phyloP scores from a whole-genome alignment of 2,329 filamentous ascomycete genomes.

The Pestalotiopsis sp. region DNA sequence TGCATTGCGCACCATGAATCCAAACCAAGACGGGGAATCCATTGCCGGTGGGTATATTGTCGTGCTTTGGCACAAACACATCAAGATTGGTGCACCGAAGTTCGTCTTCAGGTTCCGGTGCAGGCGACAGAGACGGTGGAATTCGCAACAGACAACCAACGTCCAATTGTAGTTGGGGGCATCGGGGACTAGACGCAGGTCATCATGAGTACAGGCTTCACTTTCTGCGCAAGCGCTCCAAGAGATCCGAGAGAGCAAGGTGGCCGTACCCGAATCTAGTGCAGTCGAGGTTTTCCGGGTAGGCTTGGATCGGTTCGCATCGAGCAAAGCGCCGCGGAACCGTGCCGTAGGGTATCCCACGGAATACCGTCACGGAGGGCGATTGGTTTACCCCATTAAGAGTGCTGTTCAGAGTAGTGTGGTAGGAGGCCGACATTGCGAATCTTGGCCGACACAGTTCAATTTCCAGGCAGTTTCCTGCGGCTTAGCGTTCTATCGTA shows the following conservation, averaged over 20 bases:
- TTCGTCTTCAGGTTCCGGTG: slow-evolving; percentile 36
- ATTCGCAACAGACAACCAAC: slow-evolving; percentile 45
- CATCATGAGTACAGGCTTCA: not conserved
- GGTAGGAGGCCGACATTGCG: not conserved
- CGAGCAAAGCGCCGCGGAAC: slow-evolving; percentile 11
- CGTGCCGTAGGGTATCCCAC: slow-evolving; percentile 13
- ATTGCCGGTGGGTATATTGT: not conserved
- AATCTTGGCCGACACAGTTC: not conserved
- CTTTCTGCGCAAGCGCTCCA: not conserved
- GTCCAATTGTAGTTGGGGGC: slow-evolving; percentile 43
- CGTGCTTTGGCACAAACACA: slow-evolving; percentile 30
- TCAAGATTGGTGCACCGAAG: slow-evolving; percentile 46
- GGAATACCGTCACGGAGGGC: slow-evolving; percentile 4
- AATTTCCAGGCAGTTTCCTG: not conserved
- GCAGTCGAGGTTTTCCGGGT: slow-evolving; percentile 5
- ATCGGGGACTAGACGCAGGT: slow-evolving; percentile 35
- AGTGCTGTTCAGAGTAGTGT: slow-evolving; percentile 2
- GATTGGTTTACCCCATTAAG: not conserved
- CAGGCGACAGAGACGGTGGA: slow-evolving; percentile 30
- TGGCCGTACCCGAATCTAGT: slow-evolving; percentile 9
- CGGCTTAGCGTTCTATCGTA: not conserved
- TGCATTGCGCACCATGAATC: slow-evolving; percentile 40
- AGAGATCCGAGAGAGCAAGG: not conserved
- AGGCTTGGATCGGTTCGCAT: not conserved
- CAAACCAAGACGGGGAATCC: slow-evolving; percentile 43